These are phyloP conservation scores for Phytophthora tentaculata DNA, from an alignment of 352 stramenopile genomes.

Conservation along the genomic window DNA sequence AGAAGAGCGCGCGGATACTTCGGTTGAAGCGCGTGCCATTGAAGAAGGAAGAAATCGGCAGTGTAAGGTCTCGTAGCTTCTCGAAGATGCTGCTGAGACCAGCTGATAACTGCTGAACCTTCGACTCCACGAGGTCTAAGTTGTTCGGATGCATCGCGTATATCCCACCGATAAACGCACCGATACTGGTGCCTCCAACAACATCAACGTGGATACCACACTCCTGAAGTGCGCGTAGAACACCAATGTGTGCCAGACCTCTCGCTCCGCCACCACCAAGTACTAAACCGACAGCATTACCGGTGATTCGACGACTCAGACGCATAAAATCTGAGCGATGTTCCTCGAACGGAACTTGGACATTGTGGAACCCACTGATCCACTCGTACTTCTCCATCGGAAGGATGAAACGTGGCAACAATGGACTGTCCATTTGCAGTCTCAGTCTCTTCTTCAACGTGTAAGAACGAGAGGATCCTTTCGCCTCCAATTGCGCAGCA, in stretches of 20 bases:
- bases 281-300: slow-evolving; percentile 93
- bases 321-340: slow-evolving; percentile 83
- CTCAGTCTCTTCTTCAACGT: slow-evolving; percentile 65
- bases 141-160: slow-evolving; percentile 84
- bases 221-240: slow-evolving; percentile 93
- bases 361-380: slow-evolving; percentile 88
- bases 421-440: slow-evolving; percentile 59
- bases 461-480: slow-evolving; percentile 59
- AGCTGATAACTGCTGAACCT: slow-evolving; percentile 61
- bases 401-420: slow-evolving; percentile 73
- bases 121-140: slow-evolving; percentile 58
- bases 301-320: slow-evolving; percentile 91
- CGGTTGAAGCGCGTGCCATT: slow-evolving; percentile 86
- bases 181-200: slow-evolving; percentile 93
- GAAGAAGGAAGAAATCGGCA: slow-evolving; percentile 92
- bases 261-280: slow-evolving; percentile 93
- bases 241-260: slow-evolving; percentile 94
- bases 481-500: slow-evolving; percentile 49
- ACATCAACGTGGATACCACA: slow-evolving; percentile 94
- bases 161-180: slow-evolving; percentile 84
- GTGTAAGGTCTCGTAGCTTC: slow-evolving; percentile 85
- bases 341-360: slow-evolving; percentile 80
- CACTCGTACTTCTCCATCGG: slow-evolving; percentile 89
- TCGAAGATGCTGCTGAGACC: slow-evolving; percentile 75
- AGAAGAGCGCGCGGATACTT: slow-evolving; percentile 76